Base-by-base conservation (phyloP, 192 early-diverging fungal species). In the Gaertneriomyces sp. region DNA sequence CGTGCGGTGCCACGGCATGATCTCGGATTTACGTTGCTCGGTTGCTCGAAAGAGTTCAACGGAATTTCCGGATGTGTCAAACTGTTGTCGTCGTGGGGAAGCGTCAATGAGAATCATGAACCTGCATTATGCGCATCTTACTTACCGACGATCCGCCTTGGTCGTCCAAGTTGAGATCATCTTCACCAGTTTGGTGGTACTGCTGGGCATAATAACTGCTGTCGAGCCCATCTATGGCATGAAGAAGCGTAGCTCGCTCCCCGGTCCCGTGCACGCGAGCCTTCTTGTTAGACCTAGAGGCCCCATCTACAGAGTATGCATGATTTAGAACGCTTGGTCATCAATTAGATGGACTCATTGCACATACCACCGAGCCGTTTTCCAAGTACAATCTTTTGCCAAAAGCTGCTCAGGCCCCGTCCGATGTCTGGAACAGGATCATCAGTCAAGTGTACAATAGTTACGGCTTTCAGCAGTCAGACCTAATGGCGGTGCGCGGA, bases 11-110 rank as follows among this genome's bases (percentile, higher is more conserved):
- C 66, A 68, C 4, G 66, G 66, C 66, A 68, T 68, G 10, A 68
- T n/a, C 56, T 68, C 66, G 42, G 57, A 60, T 52, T 68, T 68
- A 39, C 66, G 66, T 11, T 47, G 42, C 46, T 68, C 66, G 44
- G 58, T 42, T 10, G 66, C 66, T 49, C 66, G 66, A 11, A 68
- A 40, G 45, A 49, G 16, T 50, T 68, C 66, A 33, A 33, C 25
- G 25, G 25, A 33, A 33, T 33, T 33, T 33, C 25, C 25, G 25
- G 25, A 33, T 33, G 25, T 33, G 25, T 33, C 25, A 33, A 33
- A 33, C 25, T 33, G 25, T 33, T 33, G 25, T 33, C 2, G 47
- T 12, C 17, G 47, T n/a, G 47, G 47, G 12, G 3, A n/a, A 49
- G 1, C 17, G 12, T 49, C 17, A 12, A 49, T 12, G 47, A 12